Base-by-base conservation (phyloP, 2,329 filamentous ascomycete genomes). In the Aspergillus proliferans region DNA sequence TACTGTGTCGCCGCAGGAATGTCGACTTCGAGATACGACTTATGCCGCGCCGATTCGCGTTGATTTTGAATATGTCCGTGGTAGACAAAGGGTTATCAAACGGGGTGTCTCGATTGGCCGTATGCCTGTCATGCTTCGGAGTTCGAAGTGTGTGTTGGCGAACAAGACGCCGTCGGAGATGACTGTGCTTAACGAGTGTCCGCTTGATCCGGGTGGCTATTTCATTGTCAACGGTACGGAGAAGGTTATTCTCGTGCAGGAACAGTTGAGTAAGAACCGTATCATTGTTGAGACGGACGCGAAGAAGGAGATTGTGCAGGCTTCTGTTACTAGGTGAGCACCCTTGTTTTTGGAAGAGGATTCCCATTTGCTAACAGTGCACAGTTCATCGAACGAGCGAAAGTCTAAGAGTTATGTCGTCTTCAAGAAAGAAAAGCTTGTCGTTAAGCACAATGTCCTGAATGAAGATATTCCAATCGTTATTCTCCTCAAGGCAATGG, bases 201-300 rank as follows among this genome's bases (percentile, higher is more conserved):
- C 93, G 12, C 77, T 98, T 38, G 93, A 98, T 64, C 93, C 94
- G 1, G 93, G 93, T 54, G 93, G 93, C 46, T 98, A 98, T 69
- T 98, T 98, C 63, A 93, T 98, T 62, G 90, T 97, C 57, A 89
- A 92, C 61, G 93, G 93, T 43, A 96, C 94, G 18, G 93, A 98
- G 69, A 98, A 98, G 75, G 93, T 98, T 59, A 98, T 98, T 64
- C 76, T 98, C 40, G 94, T 98, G 12, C 93, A 98, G 70, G 94
- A 98, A 66, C 93, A 98, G 72, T 76, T 98, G 65, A 98, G 93
- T 79, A 98, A 98, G 80, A 98, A 98, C 71, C 84, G 93, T 75
- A 88, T 98, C 62, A 96, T 98, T 66, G 92, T 98, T 14, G 94
- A 98, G 71, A 85, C 88, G 48, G 88, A 92, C 61, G 80, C 85